Conservation (phyloP, 495 filamentous ascomycete species). For the Lasiosphaeria ovina region DNA sequence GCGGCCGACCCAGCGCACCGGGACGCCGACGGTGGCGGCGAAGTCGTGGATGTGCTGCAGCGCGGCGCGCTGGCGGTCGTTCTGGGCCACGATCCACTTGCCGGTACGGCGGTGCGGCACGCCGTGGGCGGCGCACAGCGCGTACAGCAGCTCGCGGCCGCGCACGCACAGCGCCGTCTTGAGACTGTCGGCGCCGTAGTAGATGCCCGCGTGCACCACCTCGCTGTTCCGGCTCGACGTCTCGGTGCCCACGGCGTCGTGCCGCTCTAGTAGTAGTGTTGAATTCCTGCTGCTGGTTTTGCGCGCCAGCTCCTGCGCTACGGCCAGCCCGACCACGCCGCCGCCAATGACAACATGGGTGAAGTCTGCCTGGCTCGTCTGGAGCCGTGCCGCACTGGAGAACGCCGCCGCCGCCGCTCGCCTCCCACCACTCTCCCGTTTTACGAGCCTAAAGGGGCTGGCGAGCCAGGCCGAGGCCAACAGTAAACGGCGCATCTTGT, state of each 20-base stretch:
- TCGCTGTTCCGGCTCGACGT: constrained; percentile 93
- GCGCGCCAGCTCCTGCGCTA: constrained; percentile 71
- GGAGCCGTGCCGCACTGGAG: constrained; percentile 28
- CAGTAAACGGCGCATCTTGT: no score
- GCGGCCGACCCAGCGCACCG: constrained; percentile 64
- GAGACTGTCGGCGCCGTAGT: constrained; percentile 74
- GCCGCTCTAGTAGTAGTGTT: constrained; percentile 81
- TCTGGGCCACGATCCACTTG: constrained; percentile 96
- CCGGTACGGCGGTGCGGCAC: constrained; percentile 74
- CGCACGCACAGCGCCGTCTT: constrained; percentile 82
- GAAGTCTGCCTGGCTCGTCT: constrained; percentile 67
- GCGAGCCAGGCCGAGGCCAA: no score
- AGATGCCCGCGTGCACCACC: constrained; percentile 94
- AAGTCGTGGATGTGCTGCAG: constrained; percentile 66
- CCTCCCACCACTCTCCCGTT: no score
- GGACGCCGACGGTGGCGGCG: constrained; percentile 63
- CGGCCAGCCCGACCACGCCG: constrained; percentile 88
- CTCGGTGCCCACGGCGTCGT: constrained; percentile 77
- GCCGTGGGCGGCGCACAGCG: constrained; percentile 61
- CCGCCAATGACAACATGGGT: constrained; percentile 87
- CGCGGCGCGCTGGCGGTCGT: constrained; percentile 60
- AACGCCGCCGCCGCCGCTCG: constrained; percentile 18
- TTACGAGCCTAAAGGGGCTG: no score
- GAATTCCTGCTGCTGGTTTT: constrained; percentile 27
- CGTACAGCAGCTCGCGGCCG: constrained; percentile 76